phyloP scores from a whole-genome alignment of 2,329 filamentous ascomycete species.

The Nannizzia gypsea region DNA sequence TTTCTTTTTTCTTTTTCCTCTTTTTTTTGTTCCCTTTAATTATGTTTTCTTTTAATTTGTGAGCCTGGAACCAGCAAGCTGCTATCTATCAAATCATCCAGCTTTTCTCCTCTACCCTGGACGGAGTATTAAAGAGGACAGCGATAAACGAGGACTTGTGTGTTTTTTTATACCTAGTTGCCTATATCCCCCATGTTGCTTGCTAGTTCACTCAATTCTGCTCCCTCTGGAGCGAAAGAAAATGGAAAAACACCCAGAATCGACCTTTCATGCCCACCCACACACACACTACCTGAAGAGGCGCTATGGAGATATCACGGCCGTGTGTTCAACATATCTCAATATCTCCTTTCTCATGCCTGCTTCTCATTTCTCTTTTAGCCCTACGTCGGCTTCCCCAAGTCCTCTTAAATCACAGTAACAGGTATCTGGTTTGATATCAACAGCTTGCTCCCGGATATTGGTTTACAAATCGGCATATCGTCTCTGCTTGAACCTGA shows the following conservation, averaged over 20 bases:
- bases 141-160: constrained; percentile 1
- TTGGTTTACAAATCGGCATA: neutral
- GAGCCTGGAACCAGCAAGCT: constrained; percentile 4
- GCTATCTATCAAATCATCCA: neutral
- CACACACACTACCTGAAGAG: neutral
- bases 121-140: constrained; percentile 1
- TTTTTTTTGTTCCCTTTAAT: neutral
- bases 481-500: neutral
- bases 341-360: neutral
- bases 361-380: neutral
- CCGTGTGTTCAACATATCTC: neutral
- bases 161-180: neutral
- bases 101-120: neutral
- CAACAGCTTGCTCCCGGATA: neutral
- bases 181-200: neutral
- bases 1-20: neutral
- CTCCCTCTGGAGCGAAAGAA: neutral
- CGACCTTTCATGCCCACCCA: neutral
- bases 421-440: neutral
- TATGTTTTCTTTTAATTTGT: constrained; percentile 4
- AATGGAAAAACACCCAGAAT: neutral
- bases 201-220: neutral
- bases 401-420: neutral
- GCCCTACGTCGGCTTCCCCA: neutral
- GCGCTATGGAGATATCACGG: neutral